Evolutionary conservation across 192 early-diverging fungal genomes (phyloP).

Genomic region (Bifiguratus adelaidae): DNA sequence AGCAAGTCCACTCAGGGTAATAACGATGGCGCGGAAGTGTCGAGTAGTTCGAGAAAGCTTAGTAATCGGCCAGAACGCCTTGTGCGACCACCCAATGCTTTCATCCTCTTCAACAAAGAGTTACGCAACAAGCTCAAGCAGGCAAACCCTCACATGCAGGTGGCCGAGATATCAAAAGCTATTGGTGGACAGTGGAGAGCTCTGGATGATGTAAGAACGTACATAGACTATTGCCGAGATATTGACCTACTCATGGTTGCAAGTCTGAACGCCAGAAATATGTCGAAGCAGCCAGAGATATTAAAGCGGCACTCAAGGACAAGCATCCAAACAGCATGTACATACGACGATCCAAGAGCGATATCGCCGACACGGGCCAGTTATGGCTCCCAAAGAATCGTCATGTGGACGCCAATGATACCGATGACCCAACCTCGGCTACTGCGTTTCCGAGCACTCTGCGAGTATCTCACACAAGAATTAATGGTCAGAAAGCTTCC

Average conservation of each 20-base stretch:
- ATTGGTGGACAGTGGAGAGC: constrained; percentile 41
- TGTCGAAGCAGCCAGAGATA: constrained; percentile 24
- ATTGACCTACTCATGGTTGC: not conserved
- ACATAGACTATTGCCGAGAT: not conserved
- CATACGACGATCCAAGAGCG: constrained; percentile 45
- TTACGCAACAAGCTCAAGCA: constrained; percentile 41
- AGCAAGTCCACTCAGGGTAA: too few relatives aligned
- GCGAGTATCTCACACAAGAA: not conserved
- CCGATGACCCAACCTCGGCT: not conserved
- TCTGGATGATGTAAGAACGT: constrained; percentile 19
- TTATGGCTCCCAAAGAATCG: constrained; percentile 5
- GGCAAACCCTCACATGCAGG: constrained; percentile 39
- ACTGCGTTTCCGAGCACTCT: too few relatives aligned
- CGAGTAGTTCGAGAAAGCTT: too few relatives aligned
- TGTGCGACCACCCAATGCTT: constrained; percentile 48
- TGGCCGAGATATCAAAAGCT: constrained; percentile 42
- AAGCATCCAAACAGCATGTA: constrained; percentile 45
- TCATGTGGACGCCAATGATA: not conserved
- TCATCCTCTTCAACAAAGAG: constrained; percentile 46
- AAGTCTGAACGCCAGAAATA: constrained; percentile 28
- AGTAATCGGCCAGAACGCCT: too few relatives aligned
- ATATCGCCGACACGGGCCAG: constrained; percentile 36
- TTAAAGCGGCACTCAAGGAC: constrained; percentile 34
- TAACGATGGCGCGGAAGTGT: too few relatives aligned
- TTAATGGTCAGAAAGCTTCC: not conserved